Evolutionary conservation across 2,329 filamentous ascomycete species (phyloP), one percentile per base, ranked within the genome.

Genomic region (Xylaria sp.): DNA sequence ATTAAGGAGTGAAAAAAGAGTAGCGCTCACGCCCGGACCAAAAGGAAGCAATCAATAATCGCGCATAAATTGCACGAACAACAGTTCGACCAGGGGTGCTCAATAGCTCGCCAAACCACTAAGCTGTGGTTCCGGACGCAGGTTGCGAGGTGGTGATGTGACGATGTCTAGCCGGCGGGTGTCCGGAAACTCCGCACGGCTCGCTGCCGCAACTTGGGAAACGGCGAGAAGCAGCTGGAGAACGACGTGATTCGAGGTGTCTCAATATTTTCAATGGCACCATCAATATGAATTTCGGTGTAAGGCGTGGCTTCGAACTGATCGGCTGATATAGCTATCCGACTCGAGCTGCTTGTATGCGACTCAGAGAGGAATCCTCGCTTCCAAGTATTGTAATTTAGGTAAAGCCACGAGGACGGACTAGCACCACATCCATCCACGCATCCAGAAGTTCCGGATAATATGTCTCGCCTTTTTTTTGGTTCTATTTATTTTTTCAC

Each of bases 161-260:
- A 27, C 51, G 47, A 54, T 42, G 35, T 32, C 27, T 12, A 9
- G 44, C 37, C 29, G 59, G 60, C 60, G 48, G 42, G 66, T 65
- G 47, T 66, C 66, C 69, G 63, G 64, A 60, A 27, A 25, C 53
- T 66, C 62, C 65, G 68, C 58, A 68, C 53, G 29, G 60, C 68
- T 66, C 25, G 55, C 65, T 58, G 65, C 44, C 60, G 60, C 54
- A 58, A 42, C 25, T 32, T 44, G 40, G 40, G 53, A 50, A 47
- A 53, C 42, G 66, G 48, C 42, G 55, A 23, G 59, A 57, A 62
- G 59, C 61, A 68, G 65, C 27, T 60, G 42, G 44, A 60, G 42
- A 53, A 48, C 48, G 60, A 64, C 53, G 47, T 48, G 35, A 48
- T 40, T 40, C 23, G 16, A 53, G 53, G 16, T 40, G 58, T 59